These are phyloP conservation scores for Linaria vulgaris DNA, from an alignment of 257 asterid species.

Conservation along the genomic window DNA sequence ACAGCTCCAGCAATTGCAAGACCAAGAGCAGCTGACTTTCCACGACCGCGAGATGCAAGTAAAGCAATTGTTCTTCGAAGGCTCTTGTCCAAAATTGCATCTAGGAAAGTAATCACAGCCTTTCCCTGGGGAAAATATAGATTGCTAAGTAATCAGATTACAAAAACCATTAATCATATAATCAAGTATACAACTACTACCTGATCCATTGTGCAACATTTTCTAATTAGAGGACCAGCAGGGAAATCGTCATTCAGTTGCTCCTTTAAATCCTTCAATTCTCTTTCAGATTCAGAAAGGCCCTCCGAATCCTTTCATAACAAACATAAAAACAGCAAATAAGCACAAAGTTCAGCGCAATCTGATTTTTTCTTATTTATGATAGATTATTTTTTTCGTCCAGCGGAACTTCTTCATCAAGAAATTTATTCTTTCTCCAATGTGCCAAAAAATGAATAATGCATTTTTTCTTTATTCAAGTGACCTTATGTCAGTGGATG, in stretches of 20 bases:
- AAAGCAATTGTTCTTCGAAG: conserved; percentile 89
- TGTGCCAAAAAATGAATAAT: not conserved
- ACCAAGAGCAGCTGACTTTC: conserved; percentile 99
- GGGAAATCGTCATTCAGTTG: conserved; percentile 80
- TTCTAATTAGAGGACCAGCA: conserved; percentile 84
- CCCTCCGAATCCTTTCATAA: conserved; percentile 73
- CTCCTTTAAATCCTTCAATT: conserved; percentile 74
- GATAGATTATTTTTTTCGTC: not conserved
- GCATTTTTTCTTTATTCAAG: not conserved
- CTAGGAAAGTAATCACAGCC: conserved; percentile 85
- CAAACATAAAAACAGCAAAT: conserved; percentile 23
- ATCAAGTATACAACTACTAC: conserved; percentile 27
- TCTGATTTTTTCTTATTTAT: not conserved
- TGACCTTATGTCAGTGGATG: not conserved
- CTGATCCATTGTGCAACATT: conserved; percentile 94
- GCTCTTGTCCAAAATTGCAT: conserved; percentile 83
- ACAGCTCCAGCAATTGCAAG: conserved; percentile 94
- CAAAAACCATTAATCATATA: not conserved
- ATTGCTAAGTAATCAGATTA: conserved; percentile 18
- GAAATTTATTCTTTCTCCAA: not conserved
- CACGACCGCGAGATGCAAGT: conserved; percentile 97
- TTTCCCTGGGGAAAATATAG: conserved; percentile 49
- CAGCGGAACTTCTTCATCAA: not conserved
- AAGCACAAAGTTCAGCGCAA: not conserved
- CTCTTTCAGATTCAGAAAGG: conserved; percentile 75